Base-by-base conservation (phyloP, 1,284 basidiomycete species). In the Cryptococcus hybrid region DNA sequence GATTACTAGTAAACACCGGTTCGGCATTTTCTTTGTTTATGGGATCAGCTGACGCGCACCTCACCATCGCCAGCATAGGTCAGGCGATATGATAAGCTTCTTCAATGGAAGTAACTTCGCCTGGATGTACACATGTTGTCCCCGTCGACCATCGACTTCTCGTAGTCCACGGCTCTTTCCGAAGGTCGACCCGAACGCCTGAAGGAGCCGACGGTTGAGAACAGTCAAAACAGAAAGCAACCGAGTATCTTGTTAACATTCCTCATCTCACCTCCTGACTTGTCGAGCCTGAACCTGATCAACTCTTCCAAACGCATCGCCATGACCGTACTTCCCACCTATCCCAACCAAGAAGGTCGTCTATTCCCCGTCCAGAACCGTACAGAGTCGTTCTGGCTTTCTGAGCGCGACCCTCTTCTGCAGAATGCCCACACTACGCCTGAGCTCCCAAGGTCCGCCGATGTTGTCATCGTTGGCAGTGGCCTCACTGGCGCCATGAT, bases 391-490 rank as follows among this genome's bases (percentile, higher is more conserved):
- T 69, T 69, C 55, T 69, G 67, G 67, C 59, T 69, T 15, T 56
- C 58, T 1, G 60, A 66, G 51, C 52, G 61, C 18, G 66, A 69
- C 45, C 52, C 46, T 1, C 37, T 57, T 13, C 60, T 69, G 7
- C 54, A 64, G n/a, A 56, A 62, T 61, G 63, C 57, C 1, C 47
- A 60, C 30, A 65, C 65, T 12, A 67, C 67, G 8, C 43, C 58
- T 3, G 47, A 64, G 2, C 58, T 76, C 4, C 73, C 74, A 0
- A 4, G 24, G 0, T 34, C 51, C 2, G 68, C 69, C 1, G 71
- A 73, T 36, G 62, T 72, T 0, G 69, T 75, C 13, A 55, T 76
- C 30, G 59, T 75, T 47, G 75, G 73, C 39, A 68, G 68, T 34
- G 73, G 73, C 5, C 55, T 67, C 30, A 60, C 64, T 24, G 73